Conservation (phyloP, 371 early-diverging fungal species). For the Mucor racemosus region DNA sequence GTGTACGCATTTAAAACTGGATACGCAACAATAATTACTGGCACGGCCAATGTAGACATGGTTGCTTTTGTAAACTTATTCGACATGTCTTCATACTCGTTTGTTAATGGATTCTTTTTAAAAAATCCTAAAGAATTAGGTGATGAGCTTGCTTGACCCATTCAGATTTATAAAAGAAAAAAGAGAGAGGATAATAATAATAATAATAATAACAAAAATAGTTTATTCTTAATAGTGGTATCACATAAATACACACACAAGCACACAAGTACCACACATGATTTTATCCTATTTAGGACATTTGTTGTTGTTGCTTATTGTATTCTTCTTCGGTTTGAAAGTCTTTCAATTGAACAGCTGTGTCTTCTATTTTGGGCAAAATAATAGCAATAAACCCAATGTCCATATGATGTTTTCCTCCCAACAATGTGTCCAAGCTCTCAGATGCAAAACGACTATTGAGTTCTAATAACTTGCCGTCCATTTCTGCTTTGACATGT, state of each 20-base stretch:
- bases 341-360: slow-evolving; percentile 27
- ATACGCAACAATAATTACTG: slow-evolving; percentile 53
- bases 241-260: slow-evolving; percentile 2
- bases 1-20: slow-evolving; percentile 51
- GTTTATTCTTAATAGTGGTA: slow-evolving; percentile 1
- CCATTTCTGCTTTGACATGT: slow-evolving; percentile 40
- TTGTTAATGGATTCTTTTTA: slow-evolving; percentile 24
- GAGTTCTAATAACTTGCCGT: slow-evolving; percentile 48
- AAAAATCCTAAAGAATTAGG: slow-evolving; percentile 26
- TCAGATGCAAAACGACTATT: slow-evolving; percentile 41
- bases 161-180: slow-evolving; percentile 6
- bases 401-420: slow-evolving; percentile 31
- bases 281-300: slow-evolving; percentile 14
- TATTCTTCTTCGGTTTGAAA: slow-evolving; percentile 34
- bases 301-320: slow-evolving; percentile 1
- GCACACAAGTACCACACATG: slow-evolving; percentile 6
- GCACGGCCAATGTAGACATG: slow-evolving; percentile 48
- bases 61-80: slow-evolving; percentile 47
- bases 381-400: slow-evolving; percentile 54
- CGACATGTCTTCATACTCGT: slow-evolving; percentile 46
- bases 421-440: slow-evolving; percentile 21
- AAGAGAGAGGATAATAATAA: not conserved
- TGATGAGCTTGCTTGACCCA: slow-evolving; percentile 53
- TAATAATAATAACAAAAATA: not conserved
- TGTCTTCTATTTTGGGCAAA: slow-evolving; percentile 37